Conservation (phyloP, 2,329 filamentous ascomycete genomes). For the Fonsecaea erecta region DNA sequence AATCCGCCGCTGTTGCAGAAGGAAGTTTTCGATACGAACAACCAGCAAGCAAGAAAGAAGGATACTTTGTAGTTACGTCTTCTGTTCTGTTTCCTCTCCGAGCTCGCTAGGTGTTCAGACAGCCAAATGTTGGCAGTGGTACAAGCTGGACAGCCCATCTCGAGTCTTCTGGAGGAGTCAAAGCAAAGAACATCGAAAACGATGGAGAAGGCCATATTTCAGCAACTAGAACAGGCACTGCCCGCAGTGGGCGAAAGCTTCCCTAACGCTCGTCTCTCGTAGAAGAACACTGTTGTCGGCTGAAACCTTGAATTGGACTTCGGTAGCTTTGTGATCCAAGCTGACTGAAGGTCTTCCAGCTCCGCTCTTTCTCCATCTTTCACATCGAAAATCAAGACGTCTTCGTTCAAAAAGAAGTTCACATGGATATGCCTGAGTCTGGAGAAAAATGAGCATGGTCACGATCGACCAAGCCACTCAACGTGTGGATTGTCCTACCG, state of each 20-base stretch:
- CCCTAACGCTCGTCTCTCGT: neutral
- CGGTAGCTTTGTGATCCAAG: neutral
- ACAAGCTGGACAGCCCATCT: neutral
- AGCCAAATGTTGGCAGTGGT: neutral
- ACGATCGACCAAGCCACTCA: no score
- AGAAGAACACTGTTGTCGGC: neutral
- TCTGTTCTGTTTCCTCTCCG: neutral
- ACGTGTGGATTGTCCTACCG: no score
- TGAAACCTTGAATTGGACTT: neutral
- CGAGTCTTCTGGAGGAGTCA: neutral
- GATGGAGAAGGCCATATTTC: no score
- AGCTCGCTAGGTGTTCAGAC: neutral
- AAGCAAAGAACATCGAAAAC: neutral
- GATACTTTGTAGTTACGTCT: neutral
- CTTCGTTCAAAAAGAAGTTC: no score
- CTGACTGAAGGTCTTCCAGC: neutral
- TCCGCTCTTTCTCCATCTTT: no score
- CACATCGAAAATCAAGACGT: no score
- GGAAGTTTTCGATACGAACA: neutral
- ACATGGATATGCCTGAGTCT: no score
- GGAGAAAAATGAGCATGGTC: no score
- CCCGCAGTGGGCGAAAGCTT: neutral
- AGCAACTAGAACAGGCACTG: no score
- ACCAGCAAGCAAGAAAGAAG: neutral
- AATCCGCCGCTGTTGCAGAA: neutral